Conservation (phyloP, 768 basidiomycete genomes). For the Leucosporidium creatinivorum region DNA sequence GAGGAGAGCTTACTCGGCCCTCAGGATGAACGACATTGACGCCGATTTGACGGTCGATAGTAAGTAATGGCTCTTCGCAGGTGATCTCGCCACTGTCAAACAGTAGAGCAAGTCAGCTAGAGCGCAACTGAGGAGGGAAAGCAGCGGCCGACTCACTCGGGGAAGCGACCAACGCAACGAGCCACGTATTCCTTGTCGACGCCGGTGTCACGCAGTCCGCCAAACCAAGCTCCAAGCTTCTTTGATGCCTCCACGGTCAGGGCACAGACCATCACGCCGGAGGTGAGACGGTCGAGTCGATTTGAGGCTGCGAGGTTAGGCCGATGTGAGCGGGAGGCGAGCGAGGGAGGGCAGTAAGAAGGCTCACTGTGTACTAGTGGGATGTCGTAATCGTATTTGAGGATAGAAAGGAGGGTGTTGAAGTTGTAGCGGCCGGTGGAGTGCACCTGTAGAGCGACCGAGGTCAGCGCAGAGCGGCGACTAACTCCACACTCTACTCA, state of each 20-base stretch:
- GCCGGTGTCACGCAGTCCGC: slow-evolving; percentile 51
- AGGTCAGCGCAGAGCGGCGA: neutral
- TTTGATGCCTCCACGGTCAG: slow-evolving; percentile 62
- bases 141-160: slow-evolving; percentile 55
- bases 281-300: slow-evolving; percentile 85
- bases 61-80: slow-evolving; percentile 79
- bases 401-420: slow-evolving; percentile 78
- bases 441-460: slow-evolving; percentile 66
- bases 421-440: slow-evolving; percentile 81
- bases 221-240: slow-evolving; percentile 69
- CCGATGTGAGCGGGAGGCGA: neutral
- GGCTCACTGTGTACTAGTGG: slow-evolving; percentile 73
- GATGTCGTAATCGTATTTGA: slow-evolving; percentile 74
- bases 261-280: slow-evolving; percentile 89
- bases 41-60: slow-evolving; percentile 93
- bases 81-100: slow-evolving; percentile 72
- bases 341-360: slow-evolving; percentile 10
- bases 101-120: neutral
- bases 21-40: slow-evolving; percentile 91
- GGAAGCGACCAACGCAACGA: slow-evolving; percentile 75
- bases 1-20: slow-evolving; percentile 60
- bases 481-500: slow-evolving; percentile 40
- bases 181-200: slow-evolving; percentile 84
- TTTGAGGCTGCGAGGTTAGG: slow-evolving; percentile 65
- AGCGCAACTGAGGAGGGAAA: too few relatives aligned